Percentiles rank a stretch among this genome's conserved stretches.
phyloP scores from a whole-genome alignment of 208 protist species.

The Crithidia fasciculata region DNA sequence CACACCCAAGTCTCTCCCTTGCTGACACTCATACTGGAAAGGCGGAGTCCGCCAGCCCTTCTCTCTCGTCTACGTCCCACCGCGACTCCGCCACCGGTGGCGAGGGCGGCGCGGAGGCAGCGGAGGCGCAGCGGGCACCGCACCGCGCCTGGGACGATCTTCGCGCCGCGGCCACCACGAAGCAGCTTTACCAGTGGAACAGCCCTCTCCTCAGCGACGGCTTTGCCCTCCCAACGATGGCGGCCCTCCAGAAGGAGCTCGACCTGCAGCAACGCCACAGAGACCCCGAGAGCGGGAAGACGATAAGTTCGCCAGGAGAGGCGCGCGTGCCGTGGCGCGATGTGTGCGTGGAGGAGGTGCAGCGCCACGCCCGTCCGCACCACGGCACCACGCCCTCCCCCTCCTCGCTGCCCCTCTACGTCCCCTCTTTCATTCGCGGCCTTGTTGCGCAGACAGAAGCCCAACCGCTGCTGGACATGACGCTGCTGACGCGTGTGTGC shows the following conservation, averaged over 20 bases:
- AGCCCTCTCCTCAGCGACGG: slow-evolving; percentile 21
- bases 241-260: slow-evolving; percentile 7
- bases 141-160: slow-evolving; percentile 14
- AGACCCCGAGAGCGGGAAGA: background rate
- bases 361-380: slow-evolving; percentile 18
- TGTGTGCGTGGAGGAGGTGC: slow-evolving; percentile 31
- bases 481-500: slow-evolving; percentile 69
- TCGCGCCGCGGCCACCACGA: slow-evolving; percentile 14
- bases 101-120: too few relatives aligned
- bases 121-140: too few relatives aligned
- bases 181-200: slow-evolving; percentile 43
- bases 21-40: too few relatives aligned
- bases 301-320: too few relatives aligned
- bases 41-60: too few relatives aligned
- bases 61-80: too few relatives aligned
- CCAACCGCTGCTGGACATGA: slow-evolving; percentile 24
- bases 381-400: background rate
- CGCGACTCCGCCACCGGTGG: too few relatives aligned
- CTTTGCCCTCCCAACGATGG: slow-evolving; percentile 25
- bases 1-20: slow-evolving; percentile 6
- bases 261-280: background rate
- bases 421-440: slow-evolving; percentile 73
- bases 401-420: slow-evolving; percentile 38
- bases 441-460: slow-evolving; percentile 35
- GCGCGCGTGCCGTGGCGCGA: slow-evolving; percentile 11